Base-by-base conservation (phyloP, 2,329 filamentous ascomycete species). In the Cadophora gregata region DNA sequence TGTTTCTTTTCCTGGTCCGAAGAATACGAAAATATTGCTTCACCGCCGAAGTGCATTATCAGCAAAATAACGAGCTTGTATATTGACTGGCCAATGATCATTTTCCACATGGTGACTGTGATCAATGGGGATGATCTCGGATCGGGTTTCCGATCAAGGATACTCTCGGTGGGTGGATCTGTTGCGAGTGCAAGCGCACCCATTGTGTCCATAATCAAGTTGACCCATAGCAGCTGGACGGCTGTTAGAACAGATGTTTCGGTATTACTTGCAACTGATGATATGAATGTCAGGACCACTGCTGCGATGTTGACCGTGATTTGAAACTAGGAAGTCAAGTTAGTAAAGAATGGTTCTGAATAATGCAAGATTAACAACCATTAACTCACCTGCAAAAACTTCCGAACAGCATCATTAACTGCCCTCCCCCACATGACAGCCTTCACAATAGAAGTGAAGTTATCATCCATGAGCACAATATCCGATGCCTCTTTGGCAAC, bases 101-200 rank as follows among this genome's bases (percentile, higher is more conserved):
- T 98, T 84, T 98, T 98, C 94, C 95, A 97, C 95, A 98, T 98
- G 24, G 90, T 94, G 36, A 90, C 82, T 1, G 93, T 96, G 73
- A 98, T 95, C 8, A 95, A 82, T 1, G 90, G 84, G 4, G 90
- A 89, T 36, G 86, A 89, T 76, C 93, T 93, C 4, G 88, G 85
- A 66, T 92, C 88, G 0, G 92, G 92, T 75, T 91, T 91, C 42
- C 91, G 86, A 69, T 91, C 80, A 24, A 93, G 81, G 63, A 92
- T 87, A 68, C 84, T 86, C 67, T 85, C 83, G 1, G 87, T 90
- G 0, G 90, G 90, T 19, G 89, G 88, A 77, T 92, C 90, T 2
- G 90, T 92, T 3, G 90, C 90, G 53, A 92, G 84, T 24, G 90
- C 91, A 14, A 93, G 82, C 24, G 90, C 91, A 29, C 90, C 91